Evolutionary conservation across 805 yeast species (phyloP).

Genomic region (Yarrowia alimentaria): DNA sequence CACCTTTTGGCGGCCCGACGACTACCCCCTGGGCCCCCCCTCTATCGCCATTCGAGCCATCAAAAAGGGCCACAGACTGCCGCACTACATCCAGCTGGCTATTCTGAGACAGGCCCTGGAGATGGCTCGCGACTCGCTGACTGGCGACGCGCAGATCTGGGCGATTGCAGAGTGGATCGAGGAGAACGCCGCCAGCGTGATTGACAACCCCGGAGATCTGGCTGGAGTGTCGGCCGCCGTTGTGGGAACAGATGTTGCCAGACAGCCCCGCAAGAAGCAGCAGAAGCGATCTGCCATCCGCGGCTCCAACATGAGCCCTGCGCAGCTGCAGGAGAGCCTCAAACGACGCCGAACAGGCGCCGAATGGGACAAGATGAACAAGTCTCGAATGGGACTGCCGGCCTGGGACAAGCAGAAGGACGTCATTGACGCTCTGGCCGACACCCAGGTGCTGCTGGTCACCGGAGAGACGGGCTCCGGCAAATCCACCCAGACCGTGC

Average conservation of each 20-base stretch:
- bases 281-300: neutral
- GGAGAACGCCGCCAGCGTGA: conserved; percentile 54
- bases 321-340: neutral
- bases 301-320: neutral
- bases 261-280: conserved; percentile 27
- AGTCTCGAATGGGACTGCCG: conserved; percentile 60
- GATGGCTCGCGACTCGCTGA: conserved; percentile 39
- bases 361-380: conserved; percentile 39
- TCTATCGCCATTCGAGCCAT: conserved; percentile 59
- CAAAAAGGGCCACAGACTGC: conserved; percentile 34
- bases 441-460: conserved; percentile 65
- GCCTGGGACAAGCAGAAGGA: conserved; percentile 73
- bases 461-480: conserved; percentile 99
- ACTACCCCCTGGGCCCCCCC: conserved; percentile 66
- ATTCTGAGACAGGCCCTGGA: conserved; percentile 37
- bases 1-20: conserved; percentile 46
- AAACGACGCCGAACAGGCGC: neutral
- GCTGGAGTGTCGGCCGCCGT: too few species aligned
- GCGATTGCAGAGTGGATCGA: conserved; percentile 77
- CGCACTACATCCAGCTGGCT: conserved; percentile 41
- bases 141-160: conserved; percentile 72
- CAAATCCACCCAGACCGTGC: conserved; percentile 92
- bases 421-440: conserved; percentile 55
- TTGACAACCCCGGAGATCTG: conserved; percentile 75
- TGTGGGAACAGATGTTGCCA: too few species aligned